Percentiles rank a stretch among this genome's conserved stretches.
Conservation (phyloP, 805 yeast species). For the Sugiyamaella smithiae region DNA sequence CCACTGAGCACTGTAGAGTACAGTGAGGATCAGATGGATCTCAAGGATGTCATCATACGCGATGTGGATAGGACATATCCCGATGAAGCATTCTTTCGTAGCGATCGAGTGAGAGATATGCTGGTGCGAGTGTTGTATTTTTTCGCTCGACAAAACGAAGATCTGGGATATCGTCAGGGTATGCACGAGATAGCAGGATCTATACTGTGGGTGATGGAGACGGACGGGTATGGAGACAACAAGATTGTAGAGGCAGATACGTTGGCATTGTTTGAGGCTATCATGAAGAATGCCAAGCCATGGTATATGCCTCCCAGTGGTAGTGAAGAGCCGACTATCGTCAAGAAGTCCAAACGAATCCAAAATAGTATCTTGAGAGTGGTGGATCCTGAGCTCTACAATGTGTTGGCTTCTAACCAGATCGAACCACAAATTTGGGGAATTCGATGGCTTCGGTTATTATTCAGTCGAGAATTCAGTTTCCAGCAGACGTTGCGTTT, state of each 20-base stretch:
- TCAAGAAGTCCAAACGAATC: constrained; percentile 30
- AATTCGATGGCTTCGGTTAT: constrained; percentile 35
- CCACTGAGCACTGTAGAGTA: constrained; percentile 10
- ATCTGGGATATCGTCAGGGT: constrained; percentile 53
- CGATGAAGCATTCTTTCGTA: constrained; percentile 32
- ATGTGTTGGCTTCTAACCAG: constrained; percentile 22
- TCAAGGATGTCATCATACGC: constrained; percentile 27
- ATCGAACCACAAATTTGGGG: constrained; percentile 41
- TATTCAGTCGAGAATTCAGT: constrained; percentile 37
- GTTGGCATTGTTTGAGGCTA: constrained; percentile 29
- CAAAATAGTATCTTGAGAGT: constrained; percentile 31
- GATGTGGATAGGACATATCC: constrained; percentile 38
- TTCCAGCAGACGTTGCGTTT: constrained; percentile 28
- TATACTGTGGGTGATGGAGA: constrained; percentile 32
- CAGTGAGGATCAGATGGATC: constrained; percentile 15
- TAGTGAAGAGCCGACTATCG: constrained; percentile 28
- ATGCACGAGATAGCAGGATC: constrained; percentile 54
- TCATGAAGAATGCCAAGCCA: constrained; percentile 32
- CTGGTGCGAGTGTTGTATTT: constrained; percentile 45
- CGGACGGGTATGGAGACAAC: constrained; percentile 1
- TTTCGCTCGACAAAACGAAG: constrained; percentile 47
- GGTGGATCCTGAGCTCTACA: constrained; percentile 32
- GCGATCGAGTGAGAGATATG: constrained; percentile 22
- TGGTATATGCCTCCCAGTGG: constrained; percentile 30
- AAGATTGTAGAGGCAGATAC: constrained; percentile 32